Percentiles rank a stretch among this genome's conserved stretches.
These are phyloP conservation scores for Cutaneotrichosporon spelunceum DNA, from an alignment of 1,284 basidiomycete genomes.

Conservation along the genomic window DNA sequence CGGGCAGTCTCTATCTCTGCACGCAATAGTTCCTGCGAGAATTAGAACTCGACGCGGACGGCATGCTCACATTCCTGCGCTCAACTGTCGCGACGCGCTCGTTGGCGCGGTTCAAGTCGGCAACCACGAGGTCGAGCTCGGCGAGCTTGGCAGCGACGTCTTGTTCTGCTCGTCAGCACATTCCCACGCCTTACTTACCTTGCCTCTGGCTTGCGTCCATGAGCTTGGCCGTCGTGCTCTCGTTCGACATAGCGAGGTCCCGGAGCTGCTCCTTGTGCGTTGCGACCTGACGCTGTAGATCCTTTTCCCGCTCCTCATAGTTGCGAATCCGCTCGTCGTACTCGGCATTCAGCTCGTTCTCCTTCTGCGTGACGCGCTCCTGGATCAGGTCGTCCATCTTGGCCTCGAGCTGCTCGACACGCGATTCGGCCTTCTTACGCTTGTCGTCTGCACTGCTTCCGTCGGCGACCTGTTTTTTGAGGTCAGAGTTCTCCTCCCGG, in stretches of 20 bases:
- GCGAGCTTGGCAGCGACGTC: constrained; percentile 82
- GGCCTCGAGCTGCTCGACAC: constrained; percentile 73
- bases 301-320: constrained; percentile 90
- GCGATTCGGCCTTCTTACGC: constrained; percentile 69
- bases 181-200: constrained; percentile 55
- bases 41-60: constrained; percentile 10
- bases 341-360: constrained; percentile 90
- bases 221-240: constrained; percentile 84
- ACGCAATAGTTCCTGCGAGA: constrained; percentile 75
- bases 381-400: constrained; percentile 90
- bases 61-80: constrained; percentile 69
- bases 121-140: constrained; percentile 87
- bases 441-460: constrained; percentile 64
- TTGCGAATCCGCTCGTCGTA: constrained; percentile 94
- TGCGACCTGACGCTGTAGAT: constrained; percentile 79
- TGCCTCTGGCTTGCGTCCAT: constrained; percentile 82
- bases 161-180: constrained; percentile 62
- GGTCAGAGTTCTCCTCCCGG: constrained; percentile 72
- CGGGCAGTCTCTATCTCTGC: constrained; percentile 88
- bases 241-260: constrained; percentile 84
- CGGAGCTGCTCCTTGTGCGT: constrained; percentile 81
- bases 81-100: constrained; percentile 87
- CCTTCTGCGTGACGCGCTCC: constrained; percentile 81
- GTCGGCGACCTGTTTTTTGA: constrained; percentile 69
- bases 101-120: constrained; percentile 88